Evolutionary conservation across 2,329 filamentous ascomycete species (phyloP).

Genomic region (Zopfia rhizophila): DNA sequence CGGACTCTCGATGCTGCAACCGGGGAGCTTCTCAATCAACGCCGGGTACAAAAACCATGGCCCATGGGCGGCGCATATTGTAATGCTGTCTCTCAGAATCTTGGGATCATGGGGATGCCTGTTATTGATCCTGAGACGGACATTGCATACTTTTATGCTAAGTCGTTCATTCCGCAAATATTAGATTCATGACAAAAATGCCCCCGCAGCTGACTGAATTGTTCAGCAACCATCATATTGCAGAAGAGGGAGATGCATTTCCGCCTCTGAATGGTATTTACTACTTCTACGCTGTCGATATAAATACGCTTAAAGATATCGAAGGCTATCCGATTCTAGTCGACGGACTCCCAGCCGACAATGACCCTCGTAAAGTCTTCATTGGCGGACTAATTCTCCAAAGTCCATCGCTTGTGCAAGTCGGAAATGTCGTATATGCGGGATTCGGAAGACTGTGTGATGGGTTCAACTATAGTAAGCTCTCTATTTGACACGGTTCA

Average conservation of each 20-base stretch:
- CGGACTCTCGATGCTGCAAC: constrained; percentile 31
- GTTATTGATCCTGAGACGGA: constrained; percentile 33
- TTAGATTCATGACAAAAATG: neutral
- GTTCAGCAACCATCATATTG: constrained; percentile 33
- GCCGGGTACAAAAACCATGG: constrained; percentile 28
- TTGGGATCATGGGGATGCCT: constrained; percentile 35
- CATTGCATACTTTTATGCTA: constrained; percentile 41
- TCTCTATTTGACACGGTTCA: too few species aligned
- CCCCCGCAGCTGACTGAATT: neutral
- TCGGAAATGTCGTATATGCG: constrained; percentile 61
- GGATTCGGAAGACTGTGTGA: constrained; percentile 68
- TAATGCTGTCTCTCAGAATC: constrained; percentile 21
- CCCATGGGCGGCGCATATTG: constrained; percentile 24
- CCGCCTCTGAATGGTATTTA: constrained; percentile 52
- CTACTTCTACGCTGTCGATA: constrained; percentile 54
- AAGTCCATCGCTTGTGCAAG: constrained; percentile 59
- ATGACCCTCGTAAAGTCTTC: constrained; percentile 62
- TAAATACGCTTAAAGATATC: constrained; percentile 52
- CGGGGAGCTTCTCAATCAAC: constrained; percentile 24
- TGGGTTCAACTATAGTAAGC: constrained; percentile 67
- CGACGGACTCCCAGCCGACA: constrained; percentile 59
- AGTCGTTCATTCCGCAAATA: constrained; percentile 38
- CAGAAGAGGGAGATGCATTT: constrained; percentile 38
- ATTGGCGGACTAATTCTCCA: constrained; percentile 64
- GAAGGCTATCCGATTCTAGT: constrained; percentile 60